A percentile compares a stretch with the other conserved stretches of the same genome.
Evolutionary conservation across 2,329 filamentous ascomycete genomes (phyloP).

Genomic region (Colletotrichum sp.): DNA sequence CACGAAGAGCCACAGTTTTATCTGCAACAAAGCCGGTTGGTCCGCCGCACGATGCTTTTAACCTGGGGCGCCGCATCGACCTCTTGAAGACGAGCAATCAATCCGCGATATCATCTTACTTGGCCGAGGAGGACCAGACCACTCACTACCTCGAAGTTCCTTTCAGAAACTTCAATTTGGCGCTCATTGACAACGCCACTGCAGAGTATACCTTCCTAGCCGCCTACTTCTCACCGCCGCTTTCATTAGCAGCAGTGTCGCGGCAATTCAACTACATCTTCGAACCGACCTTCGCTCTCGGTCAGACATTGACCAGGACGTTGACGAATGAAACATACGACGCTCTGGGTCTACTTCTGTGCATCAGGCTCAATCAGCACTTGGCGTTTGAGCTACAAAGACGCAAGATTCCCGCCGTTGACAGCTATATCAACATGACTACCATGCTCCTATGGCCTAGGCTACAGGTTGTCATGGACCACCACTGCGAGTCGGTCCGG

Average conservation of each 20-base stretch:
- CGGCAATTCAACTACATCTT: constrained; percentile 89
- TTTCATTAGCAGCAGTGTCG: constrained; percentile 78
- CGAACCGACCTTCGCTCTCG: constrained; percentile 85
- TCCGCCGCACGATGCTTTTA: constrained; percentile 83
- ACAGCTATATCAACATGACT: constrained; percentile 91
- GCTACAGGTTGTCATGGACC: constrained; percentile 92
- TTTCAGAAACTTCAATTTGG: constrained; percentile 94
- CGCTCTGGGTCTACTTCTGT: constrained; percentile 85
- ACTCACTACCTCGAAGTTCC: constrained; percentile 88
- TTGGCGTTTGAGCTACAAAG: constrained; percentile 93
- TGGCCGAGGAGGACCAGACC: constrained; percentile 87
- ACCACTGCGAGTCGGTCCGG: constrained; percentile 87
- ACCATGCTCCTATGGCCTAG: constrained; percentile 97
- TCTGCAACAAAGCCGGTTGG: constrained; percentile 56
- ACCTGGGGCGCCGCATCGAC: constrained; percentile 84
- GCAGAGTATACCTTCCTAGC: constrained; percentile 95
- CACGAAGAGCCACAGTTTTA: constrained; percentile 66
- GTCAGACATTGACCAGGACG: constrained; percentile 75
- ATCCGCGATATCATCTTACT: constrained; percentile 81
- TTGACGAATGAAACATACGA: constrained; percentile 82
- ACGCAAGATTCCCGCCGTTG: constrained; percentile 85
- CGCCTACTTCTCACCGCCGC: constrained; percentile 82
- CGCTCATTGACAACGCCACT: constrained; percentile 90
- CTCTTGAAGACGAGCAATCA: constrained; percentile 76
- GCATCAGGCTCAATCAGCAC: constrained; percentile 91